A percentile compares a stretch with the other conserved stretches of the same genome.
Evolutionary conservation across 2,329 filamentous ascomycete genomes (phyloP).

Genomic region (Colletotrichum chlorophyti): DNA sequence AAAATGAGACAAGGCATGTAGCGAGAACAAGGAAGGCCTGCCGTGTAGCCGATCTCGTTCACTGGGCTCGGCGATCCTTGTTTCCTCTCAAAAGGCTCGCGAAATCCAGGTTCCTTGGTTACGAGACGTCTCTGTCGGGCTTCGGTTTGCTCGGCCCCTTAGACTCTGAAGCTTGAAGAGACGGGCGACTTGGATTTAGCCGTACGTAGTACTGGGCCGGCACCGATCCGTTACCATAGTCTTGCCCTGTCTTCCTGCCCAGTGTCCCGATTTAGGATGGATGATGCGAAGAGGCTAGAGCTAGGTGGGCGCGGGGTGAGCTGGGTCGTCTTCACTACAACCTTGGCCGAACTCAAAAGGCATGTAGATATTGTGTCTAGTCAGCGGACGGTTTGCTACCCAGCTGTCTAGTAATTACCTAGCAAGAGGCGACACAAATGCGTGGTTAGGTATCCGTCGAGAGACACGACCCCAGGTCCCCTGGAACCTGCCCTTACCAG

Average conservation of each 20-base stretch:
- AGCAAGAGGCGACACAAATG: background rate
- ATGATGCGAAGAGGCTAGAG: conserved; percentile 10
- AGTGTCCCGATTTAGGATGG: conserved; percentile 7
- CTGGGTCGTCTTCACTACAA: conserved; percentile 5
- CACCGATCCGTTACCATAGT: background rate
- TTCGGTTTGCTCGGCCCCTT: conserved; percentile 13
- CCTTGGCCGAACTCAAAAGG: conserved; percentile 2
- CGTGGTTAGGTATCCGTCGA: background rate
- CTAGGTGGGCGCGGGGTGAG: conserved; percentile 8
- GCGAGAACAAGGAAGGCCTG: conserved; percentile 3
- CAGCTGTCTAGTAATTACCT: background rate
- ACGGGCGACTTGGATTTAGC: background rate
- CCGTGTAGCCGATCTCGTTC: conserved; percentile 15
- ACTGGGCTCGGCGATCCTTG: conserved; percentile 13
- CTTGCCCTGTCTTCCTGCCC: too few species aligned
- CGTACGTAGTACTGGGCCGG: too few species aligned
- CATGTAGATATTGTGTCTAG: too few species aligned
- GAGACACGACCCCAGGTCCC: too few species aligned
- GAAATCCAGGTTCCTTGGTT: background rate
- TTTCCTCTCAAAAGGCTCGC: background rate
- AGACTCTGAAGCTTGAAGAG: background rate
- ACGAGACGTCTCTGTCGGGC: background rate
- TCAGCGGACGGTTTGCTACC: background rate
- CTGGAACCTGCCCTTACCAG: background rate
- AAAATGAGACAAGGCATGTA: background rate